These are phyloP conservation scores for Oxalis stricta DNA, from an alignment of 441 rosid species.

Conservation along the genomic window DNA sequence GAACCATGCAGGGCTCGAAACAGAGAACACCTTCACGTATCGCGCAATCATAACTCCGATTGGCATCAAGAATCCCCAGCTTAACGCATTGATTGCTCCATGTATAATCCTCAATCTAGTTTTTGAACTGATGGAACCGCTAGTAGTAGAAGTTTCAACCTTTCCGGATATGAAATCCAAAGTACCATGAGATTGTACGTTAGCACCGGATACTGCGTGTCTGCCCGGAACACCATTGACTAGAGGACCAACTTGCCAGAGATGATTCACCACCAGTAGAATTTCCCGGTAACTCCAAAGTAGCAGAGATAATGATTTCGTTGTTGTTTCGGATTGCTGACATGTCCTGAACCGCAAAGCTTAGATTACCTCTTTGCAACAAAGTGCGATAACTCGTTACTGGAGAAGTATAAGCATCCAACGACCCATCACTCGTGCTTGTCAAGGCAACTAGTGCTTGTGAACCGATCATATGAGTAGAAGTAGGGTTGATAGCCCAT, in stretches of 20 bases:
- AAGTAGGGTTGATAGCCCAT: conserved; percentile 15
- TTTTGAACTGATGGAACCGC: background rate
- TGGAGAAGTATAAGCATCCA: conserved; percentile 12
- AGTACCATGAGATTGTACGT: background rate
- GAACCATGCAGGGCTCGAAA: conserved; percentile 6
- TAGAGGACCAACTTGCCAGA: conserved; percentile 17
- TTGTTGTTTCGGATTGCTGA: background rate
- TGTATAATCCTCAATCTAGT: background rate
- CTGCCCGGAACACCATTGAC: background rate
- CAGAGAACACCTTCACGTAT: background rate
- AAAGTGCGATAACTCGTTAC: conserved; percentile 3
- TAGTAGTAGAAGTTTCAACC: background rate
- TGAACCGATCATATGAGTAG: conserved; percentile 12
- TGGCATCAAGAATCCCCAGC: conserved; percentile 7
- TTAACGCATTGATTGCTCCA: conserved; percentile 3
- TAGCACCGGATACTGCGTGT: background rate
- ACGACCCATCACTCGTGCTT: conserved; percentile 7
- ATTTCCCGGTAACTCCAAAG: conserved; percentile 3
- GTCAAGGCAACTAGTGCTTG: conserved; percentile 15
- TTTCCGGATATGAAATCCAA: conserved; percentile 1
- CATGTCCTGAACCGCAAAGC: conserved; percentile 7
- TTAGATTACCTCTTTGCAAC: conserved; percentile 10
- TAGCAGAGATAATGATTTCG: conserved; percentile 18
- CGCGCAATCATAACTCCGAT: conserved; percentile 8
- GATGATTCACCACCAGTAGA: conserved; percentile 8